Conservation (phyloP, 2,329 filamentous ascomycete genomes). For the Cladophialophora exuberans region DNA sequence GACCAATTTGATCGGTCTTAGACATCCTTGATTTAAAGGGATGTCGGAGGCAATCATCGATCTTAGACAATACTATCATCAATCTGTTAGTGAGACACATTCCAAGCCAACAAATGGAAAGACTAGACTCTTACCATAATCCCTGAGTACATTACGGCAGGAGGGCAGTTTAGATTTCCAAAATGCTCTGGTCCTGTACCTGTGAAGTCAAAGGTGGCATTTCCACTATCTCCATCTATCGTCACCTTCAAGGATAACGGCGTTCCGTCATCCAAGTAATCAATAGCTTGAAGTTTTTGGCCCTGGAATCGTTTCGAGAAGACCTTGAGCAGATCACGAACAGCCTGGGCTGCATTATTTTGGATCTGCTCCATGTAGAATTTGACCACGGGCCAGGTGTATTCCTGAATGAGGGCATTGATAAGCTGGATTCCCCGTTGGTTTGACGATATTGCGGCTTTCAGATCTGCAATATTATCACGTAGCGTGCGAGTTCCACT, state of each 20-base stretch:
- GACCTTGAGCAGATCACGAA: conserved; percentile 71
- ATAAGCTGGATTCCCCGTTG: conserved; percentile 83
- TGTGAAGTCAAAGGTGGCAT: conserved; percentile 76
- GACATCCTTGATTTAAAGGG: conserved; percentile 82
- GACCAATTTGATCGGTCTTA: conserved; percentile 73
- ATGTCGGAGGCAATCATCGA: conserved; percentile 81
- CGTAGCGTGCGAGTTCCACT: conserved; percentile 76
- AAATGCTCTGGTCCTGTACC: conserved; percentile 81
- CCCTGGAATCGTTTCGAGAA: conserved; percentile 71
- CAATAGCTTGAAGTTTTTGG: conserved; percentile 71
- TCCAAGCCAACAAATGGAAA: no score
- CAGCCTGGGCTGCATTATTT: conserved; percentile 75
- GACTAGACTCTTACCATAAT: no score
- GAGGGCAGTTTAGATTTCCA: conserved; percentile 77
- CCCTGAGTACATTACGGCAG: conserved; percentile 79
- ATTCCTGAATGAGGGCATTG: conserved; percentile 73
- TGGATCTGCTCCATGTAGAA: conserved; percentile 86
- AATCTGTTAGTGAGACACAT: no score
- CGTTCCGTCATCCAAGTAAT: conserved; percentile 86
- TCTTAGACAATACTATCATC: conserved; percentile 79
- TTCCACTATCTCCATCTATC: conserved; percentile 73
- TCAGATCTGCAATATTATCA: conserved; percentile 84
- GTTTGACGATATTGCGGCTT: conserved; percentile 85
- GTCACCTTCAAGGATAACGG: conserved; percentile 75
- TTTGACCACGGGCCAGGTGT: conserved; percentile 74